Conservation (phyloP, 2,329 filamentous ascomycete genomes). For the Claviceps purpurea region DNA sequence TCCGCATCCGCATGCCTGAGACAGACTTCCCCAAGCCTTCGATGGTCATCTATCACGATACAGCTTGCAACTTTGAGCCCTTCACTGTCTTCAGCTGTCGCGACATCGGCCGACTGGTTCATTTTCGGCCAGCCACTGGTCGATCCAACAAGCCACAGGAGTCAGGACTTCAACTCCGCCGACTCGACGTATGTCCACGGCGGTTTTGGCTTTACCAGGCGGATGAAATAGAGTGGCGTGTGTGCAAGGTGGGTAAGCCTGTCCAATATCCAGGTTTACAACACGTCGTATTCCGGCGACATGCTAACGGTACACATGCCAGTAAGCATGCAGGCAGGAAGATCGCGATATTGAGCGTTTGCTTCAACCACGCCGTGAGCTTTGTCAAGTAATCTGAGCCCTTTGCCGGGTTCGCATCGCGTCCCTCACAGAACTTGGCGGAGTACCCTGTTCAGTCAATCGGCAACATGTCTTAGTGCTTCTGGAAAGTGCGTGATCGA, state of each 20-base stretch:
- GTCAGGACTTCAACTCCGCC: neutral
- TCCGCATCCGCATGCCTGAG: neutral
- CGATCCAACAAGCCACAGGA: slow-evolving; percentile 3
- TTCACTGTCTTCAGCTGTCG: neutral
- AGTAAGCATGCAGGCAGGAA: neutral
- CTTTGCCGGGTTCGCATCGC: neutral
- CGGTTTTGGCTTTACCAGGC: neutral
- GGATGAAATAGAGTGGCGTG: neutral
- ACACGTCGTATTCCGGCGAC: neutral
- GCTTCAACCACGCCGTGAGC: neutral
- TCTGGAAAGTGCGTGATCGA: slow-evolving; percentile 2
- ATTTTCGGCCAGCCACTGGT: slow-evolving; percentile 6
- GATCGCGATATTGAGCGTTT: neutral
- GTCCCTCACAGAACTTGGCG: slow-evolving; percentile 3
- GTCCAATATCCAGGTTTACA: neutral
- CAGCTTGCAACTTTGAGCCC: neutral
- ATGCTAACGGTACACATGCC: neutral
- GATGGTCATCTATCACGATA: neutral
- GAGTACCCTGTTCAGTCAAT: neutral
- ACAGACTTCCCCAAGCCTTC: neutral
- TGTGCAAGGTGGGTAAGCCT: neutral
- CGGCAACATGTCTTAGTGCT: slow-evolving; percentile 1
- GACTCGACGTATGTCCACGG: neutral
- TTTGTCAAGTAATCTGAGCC: neutral
- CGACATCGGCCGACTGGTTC: slow-evolving; percentile 9